These are phyloP conservation scores for Neofusicoccum parvum DNA, from an alignment of 2,329 filamentous ascomycete species.

Conservation along the genomic window DNA sequence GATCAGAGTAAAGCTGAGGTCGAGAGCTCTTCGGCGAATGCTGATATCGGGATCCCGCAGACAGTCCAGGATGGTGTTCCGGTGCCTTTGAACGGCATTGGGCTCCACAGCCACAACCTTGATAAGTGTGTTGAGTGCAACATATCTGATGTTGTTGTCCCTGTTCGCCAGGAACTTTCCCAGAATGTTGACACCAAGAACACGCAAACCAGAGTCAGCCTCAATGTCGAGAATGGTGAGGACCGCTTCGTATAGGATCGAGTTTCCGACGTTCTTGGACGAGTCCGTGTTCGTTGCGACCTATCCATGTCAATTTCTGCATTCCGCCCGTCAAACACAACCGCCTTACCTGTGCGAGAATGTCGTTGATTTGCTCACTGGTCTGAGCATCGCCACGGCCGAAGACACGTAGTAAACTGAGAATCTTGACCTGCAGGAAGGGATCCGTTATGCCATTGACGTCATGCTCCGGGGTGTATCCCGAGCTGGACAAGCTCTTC, in stretches of 20 bases:
- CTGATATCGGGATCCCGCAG: constrained; percentile 96
- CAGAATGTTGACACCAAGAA: constrained; percentile 95
- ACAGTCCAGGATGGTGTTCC: constrained; percentile 97
- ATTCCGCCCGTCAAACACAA: too few relatives aligned
- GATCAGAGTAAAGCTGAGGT: constrained; percentile 96
- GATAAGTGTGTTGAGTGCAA: constrained; percentile 94
- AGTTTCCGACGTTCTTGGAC: constrained; percentile 97
- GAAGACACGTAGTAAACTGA: constrained; percentile 81
- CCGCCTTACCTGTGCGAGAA: constrained; percentile 71
- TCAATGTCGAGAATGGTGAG: constrained; percentile 97
- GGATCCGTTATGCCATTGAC: constrained; percentile 98
- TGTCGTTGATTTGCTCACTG: constrained; percentile 98
- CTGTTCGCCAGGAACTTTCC: constrained; percentile 98
- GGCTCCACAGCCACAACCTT: constrained; percentile 98
- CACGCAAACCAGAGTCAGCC: constrained; percentile 89
- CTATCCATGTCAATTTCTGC: constrained; percentile 31
- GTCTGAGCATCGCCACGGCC: constrained; percentile 83
- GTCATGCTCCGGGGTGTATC: constrained; percentile 96
- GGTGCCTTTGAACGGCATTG: constrained; percentile 93
- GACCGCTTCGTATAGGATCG: constrained; percentile 95
- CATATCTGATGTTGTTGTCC: constrained; percentile 99
- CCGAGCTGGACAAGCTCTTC: constrained; percentile 90
- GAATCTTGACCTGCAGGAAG: constrained; percentile 95
- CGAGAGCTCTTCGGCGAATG: constrained; percentile 90
- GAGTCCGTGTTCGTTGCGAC: constrained; percentile 98